Evolutionary conservation across 768 basidiomycete genomes (phyloP).

Genomic region (Phylloporus scabripes): DNA sequence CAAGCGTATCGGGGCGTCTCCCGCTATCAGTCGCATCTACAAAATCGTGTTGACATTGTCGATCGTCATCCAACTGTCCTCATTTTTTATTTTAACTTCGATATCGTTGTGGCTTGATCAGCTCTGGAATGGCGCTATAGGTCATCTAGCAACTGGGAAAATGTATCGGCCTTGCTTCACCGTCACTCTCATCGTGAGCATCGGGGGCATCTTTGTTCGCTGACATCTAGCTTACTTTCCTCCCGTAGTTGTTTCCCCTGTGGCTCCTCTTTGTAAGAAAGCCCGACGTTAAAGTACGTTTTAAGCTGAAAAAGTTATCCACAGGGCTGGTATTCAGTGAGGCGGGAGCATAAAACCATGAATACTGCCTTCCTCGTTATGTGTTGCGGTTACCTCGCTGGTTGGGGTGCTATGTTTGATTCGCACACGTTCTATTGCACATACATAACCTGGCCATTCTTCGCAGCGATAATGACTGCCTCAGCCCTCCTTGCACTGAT

Average conservation of each 20-base stretch:
- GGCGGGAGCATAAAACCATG: conserved; percentile 53
- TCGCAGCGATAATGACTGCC: conserved; percentile 53
- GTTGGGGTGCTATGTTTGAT: conserved; percentile 70
- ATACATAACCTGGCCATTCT: conserved; percentile 70
- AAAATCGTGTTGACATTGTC: conserved; percentile 65
- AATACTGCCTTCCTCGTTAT: conserved; percentile 62
- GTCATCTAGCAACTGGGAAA: conserved; percentile 41
- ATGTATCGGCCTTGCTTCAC: conserved; percentile 55
- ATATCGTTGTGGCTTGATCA: conserved; percentile 76
- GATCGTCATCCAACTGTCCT: conserved; percentile 65
- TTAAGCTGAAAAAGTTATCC: neutral
- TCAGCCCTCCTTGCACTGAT: conserved; percentile 54
- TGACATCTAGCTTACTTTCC: conserved; percentile 1
- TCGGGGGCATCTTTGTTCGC: neutral
- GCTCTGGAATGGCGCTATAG: conserved; percentile 61
- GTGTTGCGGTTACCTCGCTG: conserved; percentile 56
- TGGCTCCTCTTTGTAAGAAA: conserved; percentile 57
- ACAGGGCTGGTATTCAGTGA: conserved; percentile 73
- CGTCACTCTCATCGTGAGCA: conserved; percentile 54
- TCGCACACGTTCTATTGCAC: conserved; percentile 72
- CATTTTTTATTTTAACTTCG: conserved; percentile 71
- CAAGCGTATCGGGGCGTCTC: conserved; percentile 76
- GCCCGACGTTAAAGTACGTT: neutral
- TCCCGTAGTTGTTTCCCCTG: conserved; percentile 51
- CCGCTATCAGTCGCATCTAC: conserved; percentile 69